Base-by-base conservation (phyloP, 441 rosid species). In the Erodium trifolium region DNA sequence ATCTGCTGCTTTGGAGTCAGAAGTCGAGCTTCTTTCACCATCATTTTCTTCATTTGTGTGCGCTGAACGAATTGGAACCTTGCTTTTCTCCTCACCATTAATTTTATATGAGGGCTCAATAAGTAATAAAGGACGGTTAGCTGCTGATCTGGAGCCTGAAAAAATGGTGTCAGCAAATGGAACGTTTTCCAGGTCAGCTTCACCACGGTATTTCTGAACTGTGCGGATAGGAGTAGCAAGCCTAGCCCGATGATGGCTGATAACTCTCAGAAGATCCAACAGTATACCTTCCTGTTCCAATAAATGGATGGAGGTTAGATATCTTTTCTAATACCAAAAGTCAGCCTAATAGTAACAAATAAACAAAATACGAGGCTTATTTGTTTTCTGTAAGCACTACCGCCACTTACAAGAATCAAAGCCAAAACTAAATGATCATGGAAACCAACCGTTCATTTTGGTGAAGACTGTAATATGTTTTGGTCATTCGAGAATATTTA, bases 161-260 rank as follows among this genome's bases (percentile, higher is more conserved):
- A 76, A 82, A 66, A 72, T 35, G 0, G 76, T 70, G 70, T 87
- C 92, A 65, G 92, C 81, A 77, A 82, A 84, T 60, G 82, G 85
- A 69, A 78, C 63, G 29, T 73, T 84, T 67, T 85, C 92, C 74
- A 82, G 71, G 55, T 87, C 92, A 31, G 82, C 68, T 65, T 85
- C 89, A 0, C 79, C 59, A 76, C 82, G 82, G 65, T 82, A 76
- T 67, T 87, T 87, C 78, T 87, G 92, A 43, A 87, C 85, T 9
- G 87, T 85, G 70, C 92, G 86, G 64, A 87, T 82, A 14, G 92
- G 92, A 67, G 89, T 87, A 70, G 92, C 92, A 14, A 87, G 86
- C 27, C 87, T 83, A 14, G 89, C 92, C 13, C 81, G 77, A n/a
- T 87, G 92, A 79, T 87, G 87, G 43, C 86, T 82, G 60, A 85